Base-by-base conservation (phyloP, 1,284 basidiomycete species). In the Trametes versicolor region DNA sequence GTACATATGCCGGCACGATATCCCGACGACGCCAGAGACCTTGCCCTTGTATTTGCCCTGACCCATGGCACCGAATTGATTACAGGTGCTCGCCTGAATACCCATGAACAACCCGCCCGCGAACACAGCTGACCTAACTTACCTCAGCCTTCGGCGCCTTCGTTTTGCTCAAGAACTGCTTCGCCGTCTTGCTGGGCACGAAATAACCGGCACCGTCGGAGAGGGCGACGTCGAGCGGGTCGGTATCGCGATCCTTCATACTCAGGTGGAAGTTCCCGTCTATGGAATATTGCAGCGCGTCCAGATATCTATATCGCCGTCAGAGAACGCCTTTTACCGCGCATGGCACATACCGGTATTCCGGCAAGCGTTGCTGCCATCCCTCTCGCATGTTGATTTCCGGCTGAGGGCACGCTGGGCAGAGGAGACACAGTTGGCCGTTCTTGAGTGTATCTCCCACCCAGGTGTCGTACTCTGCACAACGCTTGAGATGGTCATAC, bases 401-500 rank as follows among this genome's bases (percentile, higher is more conserved):
- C 5, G 58, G 53, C 21, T 72, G 71, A 7, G 71, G 71, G 48
- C 71, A 70, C 0, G 69, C 61, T 1, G 71, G 69, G 41, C 69
- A 72, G 2, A 57, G 21, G 36, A 41, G 36, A 13, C 36, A 39
- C 21, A 54, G n/a, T 41, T 23, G 15, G 1, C 41, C 55, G 15
- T 17, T 25, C 19, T 32, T 27, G 3, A 32, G 23, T 25, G 21
- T 17, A 4, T 45, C 41, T 4, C 55, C 55, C 2, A 45, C 27
- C 45, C 32, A 48, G 2, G 41, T 21, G 21, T 57, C 43, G 54
- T 41, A 52, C 37, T 54, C 55, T 13, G 32, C 39, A 34, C 55
- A 48, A 13, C 55, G 19, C 27, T 27, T 17, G 37, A 47, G 23
- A 12, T 57, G 43, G 15, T 48, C 32, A 8, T 43, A 43, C 39